Percentiles rank a stretch among this genome's conserved stretches.
phyloP scores from a whole-genome alignment of 208 protist genomes.

The Sergeia podlipaevii region DNA sequence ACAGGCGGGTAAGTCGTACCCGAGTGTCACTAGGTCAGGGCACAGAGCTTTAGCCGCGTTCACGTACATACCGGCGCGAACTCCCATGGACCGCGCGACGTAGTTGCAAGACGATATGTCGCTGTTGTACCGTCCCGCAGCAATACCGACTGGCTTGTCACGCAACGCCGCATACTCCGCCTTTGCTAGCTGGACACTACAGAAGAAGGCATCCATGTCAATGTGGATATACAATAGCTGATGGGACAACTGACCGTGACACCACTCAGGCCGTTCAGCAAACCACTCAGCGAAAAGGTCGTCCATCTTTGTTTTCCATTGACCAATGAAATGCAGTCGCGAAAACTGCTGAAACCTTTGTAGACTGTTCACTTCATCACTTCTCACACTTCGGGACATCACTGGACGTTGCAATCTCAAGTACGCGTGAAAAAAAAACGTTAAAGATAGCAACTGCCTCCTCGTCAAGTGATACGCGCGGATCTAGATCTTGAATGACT shows the following conservation, averaged over 20 bases:
- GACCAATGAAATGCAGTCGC: constrained; percentile 93
- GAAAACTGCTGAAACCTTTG: constrained; percentile 85
- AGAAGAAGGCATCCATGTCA: constrained; percentile 96
- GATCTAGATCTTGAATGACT: constrained; percentile 31
- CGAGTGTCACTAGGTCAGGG: constrained; percentile 79
- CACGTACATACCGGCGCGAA: constrained; percentile 92
- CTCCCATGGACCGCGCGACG: constrained; percentile 74
- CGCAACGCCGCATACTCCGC: constrained; percentile 71
- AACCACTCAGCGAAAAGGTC: constrained; percentile 65
- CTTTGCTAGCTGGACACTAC: constrained; percentile 85
- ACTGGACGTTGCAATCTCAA: too few relatives aligned
- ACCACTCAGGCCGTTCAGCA: constrained; percentile 57
- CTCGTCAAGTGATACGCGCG: constrained; percentile 33
- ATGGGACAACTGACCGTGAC: constrained; percentile 48
- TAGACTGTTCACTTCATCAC: constrained; percentile 77
- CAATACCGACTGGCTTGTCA: constrained; percentile 82
- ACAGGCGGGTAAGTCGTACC: constrained; percentile 88
- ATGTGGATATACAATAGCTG: constrained; percentile 82
- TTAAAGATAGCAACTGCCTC: constrained; percentile 22
- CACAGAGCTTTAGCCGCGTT: constrained; percentile 78
- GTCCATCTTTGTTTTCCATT: constrained; percentile 83
- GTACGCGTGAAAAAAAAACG: constrained; percentile 22
- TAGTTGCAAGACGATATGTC: constrained; percentile 95
- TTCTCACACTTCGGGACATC: constrained; percentile 18
- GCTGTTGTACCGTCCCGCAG: constrained; percentile 75